These are phyloP conservation scores for Saitozyma podzolica DNA, from an alignment of 768 basidiomycete species.

Conservation along the genomic window DNA sequence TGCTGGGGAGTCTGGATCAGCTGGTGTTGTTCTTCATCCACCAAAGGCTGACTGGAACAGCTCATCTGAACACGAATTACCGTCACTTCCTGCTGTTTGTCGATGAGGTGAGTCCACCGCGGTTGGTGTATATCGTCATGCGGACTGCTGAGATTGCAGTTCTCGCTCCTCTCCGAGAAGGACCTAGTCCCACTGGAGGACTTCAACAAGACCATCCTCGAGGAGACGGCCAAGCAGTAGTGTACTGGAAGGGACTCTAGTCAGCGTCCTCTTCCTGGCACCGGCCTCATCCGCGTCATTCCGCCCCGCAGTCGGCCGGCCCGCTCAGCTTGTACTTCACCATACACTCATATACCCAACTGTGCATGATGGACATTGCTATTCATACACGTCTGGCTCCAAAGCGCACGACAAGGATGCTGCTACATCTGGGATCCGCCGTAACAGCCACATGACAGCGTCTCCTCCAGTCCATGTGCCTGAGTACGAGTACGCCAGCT, in stretches of 20 bases:
- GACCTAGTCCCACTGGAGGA: slow-evolving; percentile 69
- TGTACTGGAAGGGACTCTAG: slow-evolving; percentile 29
- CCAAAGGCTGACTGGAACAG: slow-evolving; percentile 55
- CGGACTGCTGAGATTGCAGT: slow-evolving; percentile 26
- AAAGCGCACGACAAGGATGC: too few species aligned
- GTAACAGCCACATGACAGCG: too few species aligned
- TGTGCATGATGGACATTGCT: too few species aligned
- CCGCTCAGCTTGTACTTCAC: too few species aligned
- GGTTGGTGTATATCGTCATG: background rate
- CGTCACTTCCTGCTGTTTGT: slow-evolving; percentile 97
- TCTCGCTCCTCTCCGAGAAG: slow-evolving; percentile 67
- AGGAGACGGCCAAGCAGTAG: slow-evolving; percentile 40
- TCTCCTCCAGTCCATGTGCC: too few species aligned
- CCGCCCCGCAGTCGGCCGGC: slow-evolving; percentile 48
- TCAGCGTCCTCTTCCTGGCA: slow-evolving; percentile 34
- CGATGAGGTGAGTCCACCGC: slow-evolving; percentile 72
- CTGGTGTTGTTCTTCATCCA: background rate
- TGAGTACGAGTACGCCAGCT: too few species aligned
- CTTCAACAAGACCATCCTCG: slow-evolving; percentile 74
- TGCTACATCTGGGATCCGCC: too few species aligned
- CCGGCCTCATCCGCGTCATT: slow-evolving; percentile 39
- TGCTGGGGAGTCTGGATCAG: background rate
- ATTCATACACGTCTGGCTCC: too few species aligned
- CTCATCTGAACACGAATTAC: slow-evolving; percentile 97
- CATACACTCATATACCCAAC: too few species aligned